phyloP scores from a whole-genome alignment of 208 protist genomes.

The Trypanosoma caninum region DNA sequence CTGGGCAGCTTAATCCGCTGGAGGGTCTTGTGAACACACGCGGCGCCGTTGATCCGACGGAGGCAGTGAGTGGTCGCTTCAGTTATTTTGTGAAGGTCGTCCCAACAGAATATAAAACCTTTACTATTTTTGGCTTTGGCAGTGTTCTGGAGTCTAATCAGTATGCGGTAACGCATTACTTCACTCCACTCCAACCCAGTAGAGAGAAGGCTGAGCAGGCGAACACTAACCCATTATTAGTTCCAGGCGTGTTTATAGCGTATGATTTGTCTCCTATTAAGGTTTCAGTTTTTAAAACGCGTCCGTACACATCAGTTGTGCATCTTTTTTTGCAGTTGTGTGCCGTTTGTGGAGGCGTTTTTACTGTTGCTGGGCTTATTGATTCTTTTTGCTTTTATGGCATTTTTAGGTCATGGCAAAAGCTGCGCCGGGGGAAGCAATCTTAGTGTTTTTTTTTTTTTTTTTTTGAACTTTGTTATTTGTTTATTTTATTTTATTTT shows the following conservation, averaged over 20 bases:
- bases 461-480: too few species aligned
- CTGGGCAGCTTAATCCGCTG: constrained; percentile 74
- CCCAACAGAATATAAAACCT: constrained; percentile 67
- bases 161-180: constrained; percentile 89
- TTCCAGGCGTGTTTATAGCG: constrained; percentile 82
- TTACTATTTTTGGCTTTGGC: constrained; percentile 29
- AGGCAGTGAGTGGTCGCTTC: constrained; percentile 66
- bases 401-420: constrained; percentile 23
- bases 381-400: constrained; percentile 61
- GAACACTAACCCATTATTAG: constrained; percentile 11
- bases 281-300: constrained; percentile 43
- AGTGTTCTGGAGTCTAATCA: constrained; percentile 69
- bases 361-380: constrained; percentile 54
- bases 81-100: constrained; percentile 89
- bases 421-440: constrained; percentile 49
- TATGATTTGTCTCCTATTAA: constrained; percentile 88
- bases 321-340: constrained; percentile 72
- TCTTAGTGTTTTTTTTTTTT: constrained; percentile 12
- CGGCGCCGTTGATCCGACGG: constrained; percentile 14
- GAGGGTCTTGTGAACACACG: constrained; percentile 41
- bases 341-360: constrained; percentile 59
- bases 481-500: too few species aligned
- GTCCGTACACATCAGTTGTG: constrained; percentile 52
- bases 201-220: not conserved
- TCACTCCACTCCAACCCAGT: constrained; percentile 29